A percentile compares a stretch with the other conserved stretches of the same genome.
phyloP scores from a whole-genome alignment of 2,329 filamentous ascomycete species.

The Aspergillus candidus region DNA sequence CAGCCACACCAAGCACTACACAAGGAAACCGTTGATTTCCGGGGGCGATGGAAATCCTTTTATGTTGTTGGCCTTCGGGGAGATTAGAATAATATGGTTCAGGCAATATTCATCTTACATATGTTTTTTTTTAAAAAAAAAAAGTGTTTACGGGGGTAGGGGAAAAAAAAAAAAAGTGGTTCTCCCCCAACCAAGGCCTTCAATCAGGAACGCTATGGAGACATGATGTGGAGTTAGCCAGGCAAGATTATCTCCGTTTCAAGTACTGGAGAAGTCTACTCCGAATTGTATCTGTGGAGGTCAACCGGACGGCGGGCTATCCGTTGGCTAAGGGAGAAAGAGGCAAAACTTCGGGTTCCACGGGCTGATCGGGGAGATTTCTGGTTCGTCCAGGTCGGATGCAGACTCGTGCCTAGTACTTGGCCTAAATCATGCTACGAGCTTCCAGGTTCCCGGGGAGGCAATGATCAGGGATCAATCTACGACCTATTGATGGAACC shows the following conservation, averaged over 20 bases:
- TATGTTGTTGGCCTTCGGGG: background rate
- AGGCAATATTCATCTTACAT: too few species aligned
- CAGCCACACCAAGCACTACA: too few species aligned
- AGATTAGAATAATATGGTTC: too few species aligned
- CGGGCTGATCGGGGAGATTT: conserved; percentile 5
- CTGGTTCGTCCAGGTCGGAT: conserved; percentile 4
- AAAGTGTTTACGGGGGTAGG: background rate
- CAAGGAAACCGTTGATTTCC: conserved; percentile 1
- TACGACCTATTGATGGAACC: too few species aligned
- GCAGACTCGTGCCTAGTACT: background rate
- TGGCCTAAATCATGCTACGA: conserved; percentile 5
- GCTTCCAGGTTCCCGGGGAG: conserved; percentile 4
- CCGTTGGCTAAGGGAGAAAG: conserved; percentile 8
- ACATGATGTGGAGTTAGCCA: conserved; percentile 12
- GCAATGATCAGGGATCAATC: background rate
- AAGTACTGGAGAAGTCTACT: conserved; percentile 2
- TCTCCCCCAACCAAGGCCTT: too few species aligned
- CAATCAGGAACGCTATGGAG: conserved; percentile 7
- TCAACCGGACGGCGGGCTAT: conserved; percentile 16
- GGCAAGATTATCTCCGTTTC: background rate
- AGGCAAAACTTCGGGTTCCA: conserved; percentile 11
- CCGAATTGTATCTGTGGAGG: conserved; percentile 1
- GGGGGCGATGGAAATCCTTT: conserved; percentile 4
- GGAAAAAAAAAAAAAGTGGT: conserved; percentile 1
- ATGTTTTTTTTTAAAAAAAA: background rate